phyloP scores from a whole-genome alignment of 2,329 filamentous ascomycete genomes.

The Monilinia fructigena region DNA sequence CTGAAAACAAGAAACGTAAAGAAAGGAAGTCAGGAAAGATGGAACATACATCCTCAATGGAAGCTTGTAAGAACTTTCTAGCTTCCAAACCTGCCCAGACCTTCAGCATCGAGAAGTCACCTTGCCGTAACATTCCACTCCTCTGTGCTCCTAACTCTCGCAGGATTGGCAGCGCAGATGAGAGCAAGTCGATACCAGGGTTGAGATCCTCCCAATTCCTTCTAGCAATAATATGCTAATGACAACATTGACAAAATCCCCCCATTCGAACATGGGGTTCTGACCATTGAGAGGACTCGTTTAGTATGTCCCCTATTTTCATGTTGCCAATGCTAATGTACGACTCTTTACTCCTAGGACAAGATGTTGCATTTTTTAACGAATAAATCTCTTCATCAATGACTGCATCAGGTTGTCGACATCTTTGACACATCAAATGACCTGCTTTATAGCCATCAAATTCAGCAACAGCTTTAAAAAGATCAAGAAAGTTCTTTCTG shows the following conservation, averaged over 20 bases:
- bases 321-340: slow-evolving; percentile 88
- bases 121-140: slow-evolving; percentile 65
- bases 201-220: slow-evolving; percentile 87
- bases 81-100: slow-evolving; percentile 92
- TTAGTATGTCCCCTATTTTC: slow-evolving; percentile 92
- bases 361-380: slow-evolving; percentile 91
- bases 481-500: slow-evolving; percentile 84
- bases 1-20: not conserved
- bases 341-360: slow-evolving; percentile 86
- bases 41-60: slow-evolving; percentile 74
- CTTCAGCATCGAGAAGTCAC: slow-evolving; percentile 81
- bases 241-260: slow-evolving; percentile 97
- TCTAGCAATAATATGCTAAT: slow-evolving; percentile 91
- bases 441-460: slow-evolving; percentile 97
- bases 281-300: slow-evolving; percentile 91
- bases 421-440: slow-evolving; percentile 92
- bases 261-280: slow-evolving; percentile 83
- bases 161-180: slow-evolving; percentile 83
- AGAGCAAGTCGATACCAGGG: slow-evolving; percentile 82
- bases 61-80: slow-evolving; percentile 83
- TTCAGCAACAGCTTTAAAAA: slow-evolving; percentile 93
- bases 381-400: slow-evolving; percentile 88
- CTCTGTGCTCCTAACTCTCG: slow-evolving; percentile 80
- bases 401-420: slow-evolving; percentile 86
- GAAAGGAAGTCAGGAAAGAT: not conserved